phyloP scores from a whole-genome alignment of 441 rosid genomes.

The Capsella rubella region DNA sequence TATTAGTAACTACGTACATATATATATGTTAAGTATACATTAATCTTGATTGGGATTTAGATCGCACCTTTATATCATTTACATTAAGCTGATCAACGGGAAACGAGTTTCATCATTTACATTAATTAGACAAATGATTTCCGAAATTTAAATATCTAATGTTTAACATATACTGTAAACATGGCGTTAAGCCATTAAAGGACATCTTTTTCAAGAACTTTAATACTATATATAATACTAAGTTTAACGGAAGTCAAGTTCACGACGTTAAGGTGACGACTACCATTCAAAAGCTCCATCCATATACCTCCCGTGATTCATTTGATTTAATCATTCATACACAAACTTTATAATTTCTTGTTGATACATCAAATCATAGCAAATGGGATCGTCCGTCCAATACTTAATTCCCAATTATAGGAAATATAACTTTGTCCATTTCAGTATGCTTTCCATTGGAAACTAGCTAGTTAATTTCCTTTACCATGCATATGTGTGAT shows the following conservation, averaged over 20 bases:
- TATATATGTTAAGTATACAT: background rate
- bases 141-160: no score
- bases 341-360: constrained; percentile 15
- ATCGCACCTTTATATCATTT: background rate
- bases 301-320: constrained; percentile 25
- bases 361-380: constrained; percentile 46
- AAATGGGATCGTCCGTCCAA: constrained; percentile 33
- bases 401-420: constrained; percentile 27
- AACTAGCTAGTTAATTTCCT: constrained; percentile 13
- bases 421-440: constrained; percentile 30
- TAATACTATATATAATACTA: background rate
- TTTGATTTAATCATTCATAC: background rate
- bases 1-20: background rate
- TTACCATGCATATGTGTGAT: background rate
- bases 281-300: constrained; percentile 24
- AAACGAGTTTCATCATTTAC: background rate
- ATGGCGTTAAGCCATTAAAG: background rate
- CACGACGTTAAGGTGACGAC: constrained; percentile 23
- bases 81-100: background rate
- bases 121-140: background rate
- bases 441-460: constrained; percentile 4
- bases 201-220: background rate
- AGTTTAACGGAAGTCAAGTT: constrained; percentile 3
- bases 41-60: background rate
- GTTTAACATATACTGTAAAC: background rate